Conservation (phyloP, 176 grass and related monocot genomes). For the Themeda triandra region DNA sequence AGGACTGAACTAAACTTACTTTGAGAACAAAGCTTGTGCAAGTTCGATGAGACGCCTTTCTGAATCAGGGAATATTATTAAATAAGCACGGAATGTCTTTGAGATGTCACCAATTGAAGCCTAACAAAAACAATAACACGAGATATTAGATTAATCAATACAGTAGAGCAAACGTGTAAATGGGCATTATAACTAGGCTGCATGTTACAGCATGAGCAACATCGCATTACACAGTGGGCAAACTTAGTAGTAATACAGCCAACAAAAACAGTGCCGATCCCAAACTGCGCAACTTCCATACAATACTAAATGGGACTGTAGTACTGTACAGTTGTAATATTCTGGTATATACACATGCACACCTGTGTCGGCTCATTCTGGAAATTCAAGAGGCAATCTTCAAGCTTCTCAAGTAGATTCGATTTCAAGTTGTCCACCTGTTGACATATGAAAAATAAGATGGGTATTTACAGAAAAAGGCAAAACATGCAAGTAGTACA, state of each 20-base stretch:
- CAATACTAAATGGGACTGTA: constrained; percentile 9
- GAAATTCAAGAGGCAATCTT: constrained; percentile 79
- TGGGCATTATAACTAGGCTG: not conserved
- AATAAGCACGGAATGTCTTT: constrained; percentile 90
- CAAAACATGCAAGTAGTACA: not conserved
- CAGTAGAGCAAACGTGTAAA: not conserved
- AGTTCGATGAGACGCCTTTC: constrained; percentile 91
- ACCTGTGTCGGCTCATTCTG: constrained; percentile 72
- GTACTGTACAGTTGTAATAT: constrained; percentile 9
- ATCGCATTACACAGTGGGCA: not conserved
- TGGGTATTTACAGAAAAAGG: constrained; percentile 21
- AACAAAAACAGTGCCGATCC: not conserved
- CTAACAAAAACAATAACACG: not conserved
- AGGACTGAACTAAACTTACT: constrained; percentile 54
- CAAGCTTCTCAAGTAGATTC: constrained; percentile 89
- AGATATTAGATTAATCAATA: constrained; percentile 16
- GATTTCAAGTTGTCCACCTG: constrained; percentile 94
- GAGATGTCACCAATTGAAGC: constrained; percentile 44
- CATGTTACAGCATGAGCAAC: not conserved
- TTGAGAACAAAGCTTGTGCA: constrained; percentile 84
- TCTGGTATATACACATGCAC: constrained; percentile 14
- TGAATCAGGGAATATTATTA: constrained; percentile 99
- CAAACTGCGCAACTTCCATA: constrained; percentile 7
- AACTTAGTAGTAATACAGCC: not conserved
- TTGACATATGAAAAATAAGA: constrained; percentile 17